phyloP scores from a whole-genome alignment of 2,329 filamentous ascomycete genomes.

The Paraconiothyrium brasiliense region DNA sequence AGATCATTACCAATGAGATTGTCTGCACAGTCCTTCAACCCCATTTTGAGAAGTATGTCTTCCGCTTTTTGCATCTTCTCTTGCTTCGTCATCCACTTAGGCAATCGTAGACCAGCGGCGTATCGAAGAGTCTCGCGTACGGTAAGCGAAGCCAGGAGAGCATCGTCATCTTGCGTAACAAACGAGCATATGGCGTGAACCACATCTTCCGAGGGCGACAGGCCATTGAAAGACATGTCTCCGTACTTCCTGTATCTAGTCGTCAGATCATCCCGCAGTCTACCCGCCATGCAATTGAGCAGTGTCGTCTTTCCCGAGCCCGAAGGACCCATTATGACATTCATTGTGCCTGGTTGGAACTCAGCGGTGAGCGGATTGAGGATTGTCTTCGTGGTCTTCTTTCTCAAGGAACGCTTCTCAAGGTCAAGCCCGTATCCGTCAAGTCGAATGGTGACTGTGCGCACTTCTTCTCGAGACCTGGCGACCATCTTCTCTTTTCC shows the following conservation, averaged over 20 bases:
- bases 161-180: constrained; percentile 81
- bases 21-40: constrained; percentile 79
- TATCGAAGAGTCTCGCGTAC: constrained; percentile 76
- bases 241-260: constrained; percentile 71
- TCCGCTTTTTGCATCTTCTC: constrained; percentile 76
- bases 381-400: constrained; percentile 63
- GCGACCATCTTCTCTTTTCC: constrained; percentile 75
- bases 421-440: constrained; percentile 71
- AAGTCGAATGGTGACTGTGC: constrained; percentile 71
- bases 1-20: constrained; percentile 76
- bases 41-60: constrained; percentile 77
- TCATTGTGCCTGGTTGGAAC: constrained; percentile 74
- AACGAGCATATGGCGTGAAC: constrained; percentile 78
- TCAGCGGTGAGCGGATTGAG: constrained; percentile 72
- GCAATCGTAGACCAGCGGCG: constrained; percentile 75
- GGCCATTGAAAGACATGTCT: constrained; percentile 74
- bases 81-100: constrained; percentile 72
- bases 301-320: constrained; percentile 80
- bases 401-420: constrained; percentile 66
- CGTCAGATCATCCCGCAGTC: constrained; percentile 68
- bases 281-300: constrained; percentile 75
- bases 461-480: constrained; percentile 62
- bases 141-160: constrained; percentile 75
- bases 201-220: constrained; percentile 72
- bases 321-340: constrained; percentile 83